Evolutionary conservation across 306 rosid species (phyloP).

Genomic region (Fragaria ananassa): DNA sequence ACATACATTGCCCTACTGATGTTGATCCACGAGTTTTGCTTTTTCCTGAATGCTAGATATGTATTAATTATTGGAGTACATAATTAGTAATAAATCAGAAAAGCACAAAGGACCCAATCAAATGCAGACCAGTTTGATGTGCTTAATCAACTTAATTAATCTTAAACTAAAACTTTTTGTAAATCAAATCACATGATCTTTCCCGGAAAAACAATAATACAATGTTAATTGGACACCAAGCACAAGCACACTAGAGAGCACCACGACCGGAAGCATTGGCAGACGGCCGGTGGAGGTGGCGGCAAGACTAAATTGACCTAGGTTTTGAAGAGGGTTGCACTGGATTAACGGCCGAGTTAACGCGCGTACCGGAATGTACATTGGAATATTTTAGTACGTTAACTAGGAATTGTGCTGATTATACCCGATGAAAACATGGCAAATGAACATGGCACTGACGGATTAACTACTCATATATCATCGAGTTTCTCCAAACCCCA

Average conservation of each 20-base stretch:
- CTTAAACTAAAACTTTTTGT: background rate
- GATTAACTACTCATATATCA: background rate
- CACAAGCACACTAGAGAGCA: background rate
- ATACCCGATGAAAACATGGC: background rate
- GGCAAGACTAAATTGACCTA: background rate
- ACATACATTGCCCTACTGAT: conserved; percentile 1
- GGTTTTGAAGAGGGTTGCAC: background rate
- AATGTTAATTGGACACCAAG: background rate
- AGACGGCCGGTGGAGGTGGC: background rate
- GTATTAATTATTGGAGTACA: background rate
- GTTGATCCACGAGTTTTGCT: background rate
- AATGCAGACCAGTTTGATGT: background rate
- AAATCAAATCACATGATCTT: background rate
- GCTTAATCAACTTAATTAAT: background rate
- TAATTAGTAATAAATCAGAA: background rate
- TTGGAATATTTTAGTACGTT: background rate
- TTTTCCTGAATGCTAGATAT: background rate
- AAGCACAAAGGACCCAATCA: background rate
- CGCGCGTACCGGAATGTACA: no score
- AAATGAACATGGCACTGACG: background rate
- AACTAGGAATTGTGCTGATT: background rate
- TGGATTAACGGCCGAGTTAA: background rate
- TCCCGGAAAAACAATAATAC: background rate
- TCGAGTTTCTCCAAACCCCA: background rate
- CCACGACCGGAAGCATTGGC: background rate